These are phyloP conservation scores for Ceratocystis destructans DNA, from an alignment of 2,329 filamentous ascomycete species.

Conservation along the genomic window DNA sequence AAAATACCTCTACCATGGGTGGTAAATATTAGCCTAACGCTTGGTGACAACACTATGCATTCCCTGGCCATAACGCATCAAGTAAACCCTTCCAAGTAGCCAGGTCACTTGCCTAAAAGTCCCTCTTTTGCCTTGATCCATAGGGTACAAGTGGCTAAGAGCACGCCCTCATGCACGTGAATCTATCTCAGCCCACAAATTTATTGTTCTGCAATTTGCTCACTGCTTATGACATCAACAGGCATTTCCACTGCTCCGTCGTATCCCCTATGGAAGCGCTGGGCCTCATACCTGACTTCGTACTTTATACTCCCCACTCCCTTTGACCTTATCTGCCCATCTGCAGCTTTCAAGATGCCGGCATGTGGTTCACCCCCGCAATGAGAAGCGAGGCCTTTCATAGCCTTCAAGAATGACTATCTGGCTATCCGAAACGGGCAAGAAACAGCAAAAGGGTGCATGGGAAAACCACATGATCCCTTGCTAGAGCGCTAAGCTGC, in stretches of 20 bases:
- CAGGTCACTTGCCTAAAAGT: background rate
- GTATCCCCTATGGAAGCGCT: background rate
- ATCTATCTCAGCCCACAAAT: background rate
- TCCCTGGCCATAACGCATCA: too few species aligned
- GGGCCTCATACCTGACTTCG: background rate
- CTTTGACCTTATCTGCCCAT: background rate
- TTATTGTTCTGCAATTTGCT: background rate
- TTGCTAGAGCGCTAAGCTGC: too few species aligned
- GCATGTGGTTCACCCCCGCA: background rate
- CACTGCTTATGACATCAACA: background rate
- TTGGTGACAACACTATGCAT: too few species aligned
- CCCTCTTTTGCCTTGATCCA: background rate
- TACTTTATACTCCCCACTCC: background rate
- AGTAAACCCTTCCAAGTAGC: background rate
- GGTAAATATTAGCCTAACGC: too few species aligned
- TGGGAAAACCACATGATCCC: too few species aligned
- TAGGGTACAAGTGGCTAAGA: background rate
- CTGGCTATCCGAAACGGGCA: background rate
- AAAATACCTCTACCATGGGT: too few species aligned
- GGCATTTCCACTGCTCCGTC: background rate
- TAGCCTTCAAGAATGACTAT: too few species aligned
- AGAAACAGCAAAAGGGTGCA: too few species aligned
- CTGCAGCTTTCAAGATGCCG: background rate
- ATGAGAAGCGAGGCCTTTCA: background rate
- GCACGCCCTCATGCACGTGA: background rate